Conservation (phyloP, 768 basidiomycete genomes). For the Trametes gibbosa region DNA sequence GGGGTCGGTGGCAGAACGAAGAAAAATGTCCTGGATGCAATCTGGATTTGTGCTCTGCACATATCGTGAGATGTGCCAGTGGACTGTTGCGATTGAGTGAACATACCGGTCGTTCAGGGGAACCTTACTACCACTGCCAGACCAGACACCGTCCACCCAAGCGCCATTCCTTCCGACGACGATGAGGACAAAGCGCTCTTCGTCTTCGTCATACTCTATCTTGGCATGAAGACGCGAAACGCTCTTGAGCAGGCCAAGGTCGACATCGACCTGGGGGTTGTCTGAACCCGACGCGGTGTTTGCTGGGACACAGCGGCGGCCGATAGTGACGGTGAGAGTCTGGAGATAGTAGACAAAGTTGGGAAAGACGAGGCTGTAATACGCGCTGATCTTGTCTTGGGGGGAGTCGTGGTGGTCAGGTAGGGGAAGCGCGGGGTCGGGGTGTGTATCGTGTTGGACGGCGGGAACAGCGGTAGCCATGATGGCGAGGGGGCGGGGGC, state of each 20-base stretch:
- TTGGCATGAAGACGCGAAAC: conserved; percentile 96
- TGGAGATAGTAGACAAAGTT: conserved; percentile 97
- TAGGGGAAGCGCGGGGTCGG: conserved; percentile 28
- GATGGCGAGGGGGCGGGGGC: conserved; percentile 12
- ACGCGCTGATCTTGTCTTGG: conserved; percentile 85
- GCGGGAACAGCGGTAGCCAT: conserved; percentile 27
- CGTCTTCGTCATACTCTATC: conserved; percentile 91
- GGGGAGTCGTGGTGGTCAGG: conserved; percentile 28
- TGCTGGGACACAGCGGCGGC: conserved; percentile 73
- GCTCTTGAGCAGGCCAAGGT: conserved; percentile 94
- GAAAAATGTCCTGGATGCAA: conserved; percentile 94
- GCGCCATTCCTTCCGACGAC: conserved; percentile 97
- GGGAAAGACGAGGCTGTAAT: conserved; percentile 91
- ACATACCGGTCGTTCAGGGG: conserved; percentile 78
- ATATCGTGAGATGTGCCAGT: conserved; percentile 16
- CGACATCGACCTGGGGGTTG: conserved; percentile 68
- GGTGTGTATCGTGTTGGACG: conserved; percentile 29
- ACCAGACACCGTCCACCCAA: conserved; percentile 98
- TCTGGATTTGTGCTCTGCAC: conserved; percentile 88
- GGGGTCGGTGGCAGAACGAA: conserved; percentile 92
- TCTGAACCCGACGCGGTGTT: conserved; percentile 60
- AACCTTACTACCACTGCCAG: conserved; percentile 83
- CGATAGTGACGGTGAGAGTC: conserved; percentile 91
- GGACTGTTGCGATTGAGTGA: not conserved
- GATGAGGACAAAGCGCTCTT: conserved; percentile 82